Evolutionary conservation across 345 rosid species (phyloP).

Genomic region (Psidium friedrichsthalianum): DNA sequence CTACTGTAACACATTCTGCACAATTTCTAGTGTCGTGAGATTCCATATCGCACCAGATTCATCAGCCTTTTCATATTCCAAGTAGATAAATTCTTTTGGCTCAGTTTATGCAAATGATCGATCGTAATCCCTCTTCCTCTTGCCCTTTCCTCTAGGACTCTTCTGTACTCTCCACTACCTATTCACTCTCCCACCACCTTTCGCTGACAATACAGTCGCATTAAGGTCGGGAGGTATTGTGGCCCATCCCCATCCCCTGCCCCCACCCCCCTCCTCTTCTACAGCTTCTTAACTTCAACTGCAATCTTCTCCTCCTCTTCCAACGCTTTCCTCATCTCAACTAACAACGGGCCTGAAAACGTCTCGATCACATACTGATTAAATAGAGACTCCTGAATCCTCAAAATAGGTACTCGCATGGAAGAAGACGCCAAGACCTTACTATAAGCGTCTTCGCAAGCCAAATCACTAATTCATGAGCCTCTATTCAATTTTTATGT

Average conservation of each 20-base stretch:
- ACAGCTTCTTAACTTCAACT: conserved; percentile 26
- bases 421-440: conserved; percentile 61
- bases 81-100: conserved; percentile 42
- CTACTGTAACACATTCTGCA: too few relatives aligned
- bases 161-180: conserved; percentile 2
- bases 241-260: background rate
- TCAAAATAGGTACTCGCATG: conserved; percentile 65
- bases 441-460: conserved; percentile 49
- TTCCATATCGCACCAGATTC: conserved; percentile 37
- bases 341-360: conserved; percentile 45
- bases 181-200: background rate
- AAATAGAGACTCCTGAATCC: conserved; percentile 56
- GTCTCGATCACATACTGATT: conserved; percentile 55
- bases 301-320: conserved; percentile 25
- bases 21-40: conserved; percentile 16
- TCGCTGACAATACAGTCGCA: too few relatives aligned
- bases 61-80: conserved; percentile 72
- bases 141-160: conserved; percentile 11
- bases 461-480: conserved; percentile 26
- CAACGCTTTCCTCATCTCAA: conserved; percentile 31
- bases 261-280: background rate
- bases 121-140: conserved; percentile 28
- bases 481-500: too few relatives aligned
- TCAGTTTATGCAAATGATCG: conserved; percentile 35
- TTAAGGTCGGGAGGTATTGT: background rate